Evolutionary conservation across 2,329 filamentous ascomycete genomes (phyloP), one percentile per base, ranked within the genome.

Genomic region (Microthyrium microscopicum): DNA sequence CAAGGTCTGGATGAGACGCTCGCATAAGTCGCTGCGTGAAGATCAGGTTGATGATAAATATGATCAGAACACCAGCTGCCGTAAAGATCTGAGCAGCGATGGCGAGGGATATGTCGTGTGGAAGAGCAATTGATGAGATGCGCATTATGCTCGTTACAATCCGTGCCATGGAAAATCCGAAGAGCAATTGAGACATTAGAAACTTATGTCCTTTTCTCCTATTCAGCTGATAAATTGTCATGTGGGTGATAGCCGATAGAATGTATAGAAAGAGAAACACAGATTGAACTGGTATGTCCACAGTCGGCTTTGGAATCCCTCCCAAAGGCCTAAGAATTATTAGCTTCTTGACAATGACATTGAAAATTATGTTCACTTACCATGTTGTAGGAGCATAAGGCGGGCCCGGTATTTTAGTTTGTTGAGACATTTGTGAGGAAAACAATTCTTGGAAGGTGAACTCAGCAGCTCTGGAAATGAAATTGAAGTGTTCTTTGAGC

Each of bases 41-140:
- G 46, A 89, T 57, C 26, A 91, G 56, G 55, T 92, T 89, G 53
- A 83, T 59, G 45, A 87, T 56, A 53, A 80, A 87, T 18, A 91
- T 58, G 5, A 91, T 53, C 21, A 91, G 50, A 12, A 84, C 72
- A 26, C 81, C 82, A 0, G 77, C 74, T 28, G 73, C 70, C 37
- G 81, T 69, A 44, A 89, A 73, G 46, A 89, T 68, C 41, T 63
- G 62, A 3, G 78, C 70, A 1, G 68, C 66, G 31, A 73, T 66
- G 3, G 58, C 64, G 4, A 73, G 46, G 7, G 44, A 47, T 21
- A 66, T 44, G 39, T 66, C 63, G 8, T 40, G 39, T 2, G 50
- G 50, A 4, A 48, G 40, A 27, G 42, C 33, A 44, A 53, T 39
- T 11, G 44, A 47, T 15, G 52, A 45, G 12, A 56, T 49, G 20